phyloP scores from a whole-genome alignment of 208 protist genomes.

The Angomonas deanei region DNA sequence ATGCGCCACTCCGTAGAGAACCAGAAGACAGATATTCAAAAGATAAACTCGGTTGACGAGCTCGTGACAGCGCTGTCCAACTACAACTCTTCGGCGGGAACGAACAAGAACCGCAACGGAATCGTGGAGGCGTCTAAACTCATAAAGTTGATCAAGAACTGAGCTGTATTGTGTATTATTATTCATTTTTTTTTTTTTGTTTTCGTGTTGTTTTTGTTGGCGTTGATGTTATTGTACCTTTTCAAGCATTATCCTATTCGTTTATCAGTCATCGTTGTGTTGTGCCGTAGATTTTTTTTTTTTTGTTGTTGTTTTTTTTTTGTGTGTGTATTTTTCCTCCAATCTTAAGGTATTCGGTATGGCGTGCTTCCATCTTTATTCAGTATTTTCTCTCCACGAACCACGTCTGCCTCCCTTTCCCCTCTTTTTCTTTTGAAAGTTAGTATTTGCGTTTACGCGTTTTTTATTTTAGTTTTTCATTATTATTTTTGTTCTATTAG shows the following conservation, averaged over 20 bases:
- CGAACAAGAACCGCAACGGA: constrained; percentile 6
- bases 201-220: constrained; percentile 8
- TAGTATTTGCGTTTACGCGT: neutral
- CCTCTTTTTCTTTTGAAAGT: neutral
- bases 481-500: too few species aligned
- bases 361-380: neutral
- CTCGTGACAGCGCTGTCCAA: constrained; percentile 13
- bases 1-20: constrained; percentile 32
- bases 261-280: constrained; percentile 10
- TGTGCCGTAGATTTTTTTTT: constrained; percentile 7
- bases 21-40: constrained; percentile 11
- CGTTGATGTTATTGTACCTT: neutral
- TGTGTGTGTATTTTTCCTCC: constrained; percentile 10
- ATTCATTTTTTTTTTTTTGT: constrained; percentile 16
- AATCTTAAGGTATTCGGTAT: too few species aligned
- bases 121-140: constrained; percentile 5
- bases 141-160: neutral
- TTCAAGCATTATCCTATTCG: neutral
- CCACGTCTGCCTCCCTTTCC: neutral
- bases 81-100: constrained; percentile 5
- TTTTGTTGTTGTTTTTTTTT: constrained; percentile 2
- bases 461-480: neutral
- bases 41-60: neutral
- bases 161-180: neutral
- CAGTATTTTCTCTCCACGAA: neutral